These are phyloP conservation scores for Salix suchowensis DNA, from an alignment of 345 rosid genomes.

Conservation along the genomic window DNA sequence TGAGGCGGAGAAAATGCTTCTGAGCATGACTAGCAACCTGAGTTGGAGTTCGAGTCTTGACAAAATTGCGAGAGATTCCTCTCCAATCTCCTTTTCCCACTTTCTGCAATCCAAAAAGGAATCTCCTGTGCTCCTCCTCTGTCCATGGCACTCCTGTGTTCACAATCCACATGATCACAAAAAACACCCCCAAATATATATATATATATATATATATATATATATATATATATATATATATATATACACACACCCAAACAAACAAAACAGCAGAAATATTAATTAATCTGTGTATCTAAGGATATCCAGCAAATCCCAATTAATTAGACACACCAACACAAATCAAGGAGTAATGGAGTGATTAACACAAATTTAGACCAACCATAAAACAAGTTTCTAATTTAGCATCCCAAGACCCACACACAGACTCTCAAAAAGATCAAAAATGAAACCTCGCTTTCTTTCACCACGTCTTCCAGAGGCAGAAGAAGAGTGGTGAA, in stretches of 20 bases:
- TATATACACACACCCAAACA: neutral
- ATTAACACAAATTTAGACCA: too few species aligned
- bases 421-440: slow-evolving; percentile 1
- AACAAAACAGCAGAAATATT: neutral
- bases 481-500: slow-evolving; percentile 34
- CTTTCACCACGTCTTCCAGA: slow-evolving; percentile 52
- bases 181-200: neutral
- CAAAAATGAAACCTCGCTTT: slow-evolving; percentile 60
- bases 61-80: slow-evolving; percentile 83
- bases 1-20: slow-evolving; percentile 78
- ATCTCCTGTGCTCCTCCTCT: slow-evolving; percentile 89
- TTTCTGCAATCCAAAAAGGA: slow-evolving; percentile 73
- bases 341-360: neutral
- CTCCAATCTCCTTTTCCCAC: slow-evolving; percentile 97
- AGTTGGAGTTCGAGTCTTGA: slow-evolving; percentile 80
- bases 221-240: too few species aligned
- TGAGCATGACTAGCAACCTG: slow-evolving; percentile 99
- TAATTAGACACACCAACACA: neutral
- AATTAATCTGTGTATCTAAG: neutral
- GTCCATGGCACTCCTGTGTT: slow-evolving; percentile 87
- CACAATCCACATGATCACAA: neutral
- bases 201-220: too few species aligned
- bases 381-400: too few species aligned
- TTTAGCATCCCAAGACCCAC: too few species aligned
- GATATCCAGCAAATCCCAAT: neutral